These are phyloP conservation scores for Apiospora pterosperma DNA, from an alignment of 2,329 filamentous ascomycete genomes.

Conservation along the genomic window DNA sequence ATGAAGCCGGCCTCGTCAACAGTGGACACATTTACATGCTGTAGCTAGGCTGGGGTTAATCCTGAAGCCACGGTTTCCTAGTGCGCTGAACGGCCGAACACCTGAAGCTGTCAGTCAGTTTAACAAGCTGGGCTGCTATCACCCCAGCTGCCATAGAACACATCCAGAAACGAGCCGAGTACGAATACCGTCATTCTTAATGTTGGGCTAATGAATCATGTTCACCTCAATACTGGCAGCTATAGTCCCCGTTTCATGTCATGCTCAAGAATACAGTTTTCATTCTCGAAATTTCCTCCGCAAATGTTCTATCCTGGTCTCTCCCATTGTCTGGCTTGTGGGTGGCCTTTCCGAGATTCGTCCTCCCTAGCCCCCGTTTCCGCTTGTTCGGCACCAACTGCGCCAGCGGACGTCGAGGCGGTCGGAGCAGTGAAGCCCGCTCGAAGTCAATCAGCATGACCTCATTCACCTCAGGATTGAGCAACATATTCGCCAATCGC, in stretches of 20 bases:
- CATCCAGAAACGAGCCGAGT: too few species aligned
- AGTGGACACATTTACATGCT: too few species aligned
- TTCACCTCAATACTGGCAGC: neutral
- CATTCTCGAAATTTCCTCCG: neutral
- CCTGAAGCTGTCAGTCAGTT: too few species aligned
- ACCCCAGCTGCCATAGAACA: too few species aligned
- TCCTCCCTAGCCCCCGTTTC: neutral
- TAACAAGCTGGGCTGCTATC: too few species aligned
- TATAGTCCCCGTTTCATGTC: neutral
- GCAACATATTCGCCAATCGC: neutral
- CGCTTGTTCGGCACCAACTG: neutral
- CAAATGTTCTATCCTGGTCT: neutral
- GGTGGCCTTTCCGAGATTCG: neutral
- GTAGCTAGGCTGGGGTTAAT: too few species aligned
- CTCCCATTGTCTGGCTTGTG: neutral
- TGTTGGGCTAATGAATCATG: neutral
- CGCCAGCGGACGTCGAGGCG: neutral
- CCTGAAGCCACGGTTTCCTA: too few species aligned
- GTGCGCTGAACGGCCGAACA: too few species aligned
- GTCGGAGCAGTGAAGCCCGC: neutral
- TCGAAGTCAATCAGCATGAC: conserved; percentile 2
- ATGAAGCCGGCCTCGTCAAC: too few species aligned
- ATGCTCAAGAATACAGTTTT: neutral
- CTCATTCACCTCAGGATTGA: neutral
- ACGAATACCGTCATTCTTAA: too few species aligned